A percentile compares a stretch with the other conserved stretches of the same genome.
phyloP scores from a whole-genome alignment of 163 green algal species.

The Prototheca cutis region DNA sequence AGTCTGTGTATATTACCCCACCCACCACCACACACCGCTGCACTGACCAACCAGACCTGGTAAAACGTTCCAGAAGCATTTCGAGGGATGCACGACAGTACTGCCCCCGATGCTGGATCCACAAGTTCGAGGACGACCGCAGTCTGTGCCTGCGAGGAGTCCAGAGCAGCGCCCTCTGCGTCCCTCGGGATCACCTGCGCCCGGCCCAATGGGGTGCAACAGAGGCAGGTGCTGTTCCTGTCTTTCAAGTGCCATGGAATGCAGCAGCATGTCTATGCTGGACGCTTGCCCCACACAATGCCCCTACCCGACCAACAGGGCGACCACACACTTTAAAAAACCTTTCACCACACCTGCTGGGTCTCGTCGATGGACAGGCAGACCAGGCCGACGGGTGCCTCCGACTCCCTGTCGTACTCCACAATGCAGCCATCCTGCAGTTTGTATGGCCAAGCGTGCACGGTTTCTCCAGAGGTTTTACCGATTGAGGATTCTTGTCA shows the following conservation, averaged over 20 bases:
- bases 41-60: not conserved
- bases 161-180: not conserved
- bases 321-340: too few relatives aligned
- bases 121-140: not conserved
- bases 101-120: not conserved
- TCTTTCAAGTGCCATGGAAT: too few relatives aligned
- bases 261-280: too few relatives aligned
- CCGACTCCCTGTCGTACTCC: conserved; percentile 51
- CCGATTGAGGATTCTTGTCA: too few relatives aligned
- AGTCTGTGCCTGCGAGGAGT: not conserved
- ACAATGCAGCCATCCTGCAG: conserved; percentile 42
- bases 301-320: too few relatives aligned
- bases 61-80: not conserved
- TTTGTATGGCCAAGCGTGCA: too few relatives aligned
- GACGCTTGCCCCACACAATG: too few relatives aligned
- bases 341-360: too few relatives aligned
- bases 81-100: not conserved
- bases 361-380: too few relatives aligned
- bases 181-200: not conserved
- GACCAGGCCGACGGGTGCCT: conserved; percentile 35
- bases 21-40: too few relatives aligned
- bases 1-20: too few relatives aligned
- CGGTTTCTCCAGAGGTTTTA: not conserved
- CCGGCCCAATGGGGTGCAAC: too few relatives aligned
- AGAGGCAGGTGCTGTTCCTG: not conserved